Conservation (phyloP, 2,329 filamentous ascomycete genomes). For the Aspergillus alliaceus region DNA sequence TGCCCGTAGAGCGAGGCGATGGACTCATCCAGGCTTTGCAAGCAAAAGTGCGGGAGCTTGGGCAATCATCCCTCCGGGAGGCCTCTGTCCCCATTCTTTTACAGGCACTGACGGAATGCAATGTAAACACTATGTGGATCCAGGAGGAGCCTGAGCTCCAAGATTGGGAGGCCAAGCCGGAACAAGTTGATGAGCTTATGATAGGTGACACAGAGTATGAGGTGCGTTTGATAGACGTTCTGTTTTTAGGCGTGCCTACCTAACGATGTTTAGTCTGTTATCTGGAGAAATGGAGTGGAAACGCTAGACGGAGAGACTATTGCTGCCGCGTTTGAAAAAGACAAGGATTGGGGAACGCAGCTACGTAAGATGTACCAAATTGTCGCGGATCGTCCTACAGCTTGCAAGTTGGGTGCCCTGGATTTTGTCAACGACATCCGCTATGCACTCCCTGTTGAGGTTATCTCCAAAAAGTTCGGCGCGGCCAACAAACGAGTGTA, state of each 20-base stretch:
- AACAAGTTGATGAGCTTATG: conserved; percentile 38
- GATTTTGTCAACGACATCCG: conserved; percentile 34
- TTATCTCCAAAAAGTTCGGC: conserved; percentile 27
- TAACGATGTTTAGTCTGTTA: conserved; percentile 36
- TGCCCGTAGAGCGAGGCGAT: conserved; percentile 35
- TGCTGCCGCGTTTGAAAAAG: conserved; percentile 33
- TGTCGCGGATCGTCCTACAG: conserved; percentile 38
- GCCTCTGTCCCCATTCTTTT: conserved; percentile 33
- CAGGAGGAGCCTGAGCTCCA: conserved; percentile 39
- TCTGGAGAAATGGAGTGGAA: conserved; percentile 48
- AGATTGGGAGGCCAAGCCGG: conserved; percentile 37
- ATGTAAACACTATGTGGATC: conserved; percentile 45
- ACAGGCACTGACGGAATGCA: conserved; percentile 35
- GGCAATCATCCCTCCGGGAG: conserved; percentile 28
- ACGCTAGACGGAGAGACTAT: conserved; percentile 34
- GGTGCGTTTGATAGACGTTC: conserved; percentile 19
- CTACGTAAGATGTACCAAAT: conserved; percentile 46
- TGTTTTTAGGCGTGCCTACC: background rate
- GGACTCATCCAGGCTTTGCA: conserved; percentile 31
- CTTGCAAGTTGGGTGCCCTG: conserved; percentile 43
- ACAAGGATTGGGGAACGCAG: conserved; percentile 27
- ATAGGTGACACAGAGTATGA: conserved; percentile 48
- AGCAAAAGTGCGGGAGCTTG: conserved; percentile 26
- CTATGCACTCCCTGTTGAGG: conserved; percentile 32
- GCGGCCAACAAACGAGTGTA: conserved; percentile 32